These are phyloP conservation scores for Mycosphaerella sp. DNA, from an alignment of 2,329 filamentous ascomycete species.

Conservation along the genomic window DNA sequence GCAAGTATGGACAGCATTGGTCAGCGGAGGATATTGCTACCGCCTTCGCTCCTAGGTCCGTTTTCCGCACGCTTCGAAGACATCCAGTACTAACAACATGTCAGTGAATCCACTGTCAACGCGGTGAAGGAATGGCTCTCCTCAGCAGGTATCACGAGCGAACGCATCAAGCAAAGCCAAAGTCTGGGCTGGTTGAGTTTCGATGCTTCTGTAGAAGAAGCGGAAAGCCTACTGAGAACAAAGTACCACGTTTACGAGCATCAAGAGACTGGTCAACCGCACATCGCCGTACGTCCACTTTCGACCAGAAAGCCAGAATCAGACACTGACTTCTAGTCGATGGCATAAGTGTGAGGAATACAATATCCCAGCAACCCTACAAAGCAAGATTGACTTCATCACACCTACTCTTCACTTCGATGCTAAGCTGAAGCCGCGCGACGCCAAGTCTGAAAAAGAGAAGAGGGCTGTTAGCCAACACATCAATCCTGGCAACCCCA, in stretches of 20 bases:
- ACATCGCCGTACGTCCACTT: slow-evolving; percentile 26
- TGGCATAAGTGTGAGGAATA: slow-evolving; percentile 34
- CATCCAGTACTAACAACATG: slow-evolving; percentile 31
- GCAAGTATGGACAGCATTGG: slow-evolving; percentile 41
- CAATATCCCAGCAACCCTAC: slow-evolving; percentile 45
- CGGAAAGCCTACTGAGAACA: slow-evolving; percentile 37
- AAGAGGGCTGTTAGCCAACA: slow-evolving; percentile 17
- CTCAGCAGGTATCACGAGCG: slow-evolving; percentile 29
- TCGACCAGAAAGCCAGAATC: too few species aligned
- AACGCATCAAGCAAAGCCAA: slow-evolving; percentile 33
- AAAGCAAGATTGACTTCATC: slow-evolving; percentile 50
- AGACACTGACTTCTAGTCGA: too few species aligned
- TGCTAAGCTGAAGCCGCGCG: slow-evolving; percentile 13
- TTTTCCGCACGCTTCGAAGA: not conserved
- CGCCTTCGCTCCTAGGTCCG: slow-evolving; percentile 24
- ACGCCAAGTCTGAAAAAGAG: slow-evolving; percentile 7
- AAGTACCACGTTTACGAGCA: slow-evolving; percentile 57
- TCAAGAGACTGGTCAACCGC: slow-evolving; percentile 42
- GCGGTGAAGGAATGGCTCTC: slow-evolving; percentile 38
- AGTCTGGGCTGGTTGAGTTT: slow-evolving; percentile 41
- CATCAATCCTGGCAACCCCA: slow-evolving; percentile 7
- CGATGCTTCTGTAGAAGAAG: slow-evolving; percentile 36
- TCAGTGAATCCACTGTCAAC: slow-evolving; percentile 33
- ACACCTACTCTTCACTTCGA: slow-evolving; percentile 49
- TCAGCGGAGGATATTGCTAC: slow-evolving; percentile 29